Evolutionary conservation across 805 yeast genomes (phyloP), one percentile per base, ranked within the genome.

Genomic region (Clavispora fructus): DNA sequence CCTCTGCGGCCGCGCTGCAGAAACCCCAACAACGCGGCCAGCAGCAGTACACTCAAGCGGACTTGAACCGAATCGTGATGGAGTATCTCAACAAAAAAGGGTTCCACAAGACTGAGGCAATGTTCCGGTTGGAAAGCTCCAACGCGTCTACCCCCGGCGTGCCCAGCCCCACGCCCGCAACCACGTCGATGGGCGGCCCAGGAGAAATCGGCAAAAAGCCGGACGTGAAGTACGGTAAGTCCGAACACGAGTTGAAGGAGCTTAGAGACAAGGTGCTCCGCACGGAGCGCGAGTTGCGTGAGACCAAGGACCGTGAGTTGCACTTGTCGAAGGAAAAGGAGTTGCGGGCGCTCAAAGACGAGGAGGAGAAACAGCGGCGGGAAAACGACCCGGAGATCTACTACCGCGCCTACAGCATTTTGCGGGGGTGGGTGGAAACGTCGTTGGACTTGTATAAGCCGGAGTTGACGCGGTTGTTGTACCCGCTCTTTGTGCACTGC

Each of bases 61-160:
- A 94, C 63, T 74, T 94, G 61, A 92, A 91, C 64, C 74, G 94
- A 52, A 88, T 94, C 60, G 98, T 94, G 30, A 73, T 94, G 58
- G 99, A 94, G 57, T 94, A 92, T 58, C 75, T 94, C 54, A 86
- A 83, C 63, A 92, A 94, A 59, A 90, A 91, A 63, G 99, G 99
- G 2, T 94, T 89, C 60, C 91, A 87, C 55, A 82, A 85, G 55
- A 92, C 99, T 0, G 99, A 94, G 63, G 90, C 96, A 2, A 87
- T 91, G 84, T 75, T 94, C 42, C 79, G 99, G 51, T 80, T 90
- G 50, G 99, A 94, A 63, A 79, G 85, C 52, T 75, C 88, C 0
- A 82, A 85, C 48, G 75, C 77, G 7, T 77, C 81, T 1, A 71
- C 78, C 1, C 76, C 79, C 7, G 69, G 82, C 11, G 68, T 67